Percentiles rank a stretch among this genome's conserved stretches.
Evolutionary conservation across 495 filamentous ascomycete genomes (phyloP).

Genomic region (Aspergillus avenaceus): DNA sequence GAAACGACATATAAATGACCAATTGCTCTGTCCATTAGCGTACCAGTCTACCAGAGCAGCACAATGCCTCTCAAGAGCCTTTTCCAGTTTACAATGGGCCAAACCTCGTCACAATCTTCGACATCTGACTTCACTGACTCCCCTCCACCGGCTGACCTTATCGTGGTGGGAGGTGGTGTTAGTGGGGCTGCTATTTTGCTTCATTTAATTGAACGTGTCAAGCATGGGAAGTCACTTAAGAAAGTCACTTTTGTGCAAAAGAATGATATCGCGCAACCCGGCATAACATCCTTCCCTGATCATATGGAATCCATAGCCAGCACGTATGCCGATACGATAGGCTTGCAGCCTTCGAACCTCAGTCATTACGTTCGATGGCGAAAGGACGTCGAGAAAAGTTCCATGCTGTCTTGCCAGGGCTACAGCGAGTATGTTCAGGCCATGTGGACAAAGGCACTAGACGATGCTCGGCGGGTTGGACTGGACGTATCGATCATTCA

Average conservation of each 20-base stretch:
- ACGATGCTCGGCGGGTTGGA: neutral
- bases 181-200: slow-evolving; percentile 3
- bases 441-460: neutral
- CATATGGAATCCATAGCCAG: slow-evolving; percentile 1
- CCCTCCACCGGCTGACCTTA: neutral
- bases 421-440: slow-evolving; percentile 3
- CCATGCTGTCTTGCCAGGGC: neutral
- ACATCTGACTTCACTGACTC: neutral
- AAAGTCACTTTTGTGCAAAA: neutral
- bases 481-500: neutral
- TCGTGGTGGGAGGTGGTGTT: slow-evolving; percentile 3
- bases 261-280: neutral
- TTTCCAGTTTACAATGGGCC: neutral
- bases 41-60: neutral
- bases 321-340: slow-evolving; percentile 2
- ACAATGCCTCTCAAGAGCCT: neutral
- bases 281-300: neutral
- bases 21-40: neutral
- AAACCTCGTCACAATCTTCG: neutral
- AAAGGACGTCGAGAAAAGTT: neutral
- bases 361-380: neutral
- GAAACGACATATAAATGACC: neutral
- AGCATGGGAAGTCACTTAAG: neutral
- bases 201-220: neutral
- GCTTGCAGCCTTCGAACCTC: neutral